Conservation (phyloP, 2,329 filamentous ascomycete species). For the Alternaria postmessia region DNA sequence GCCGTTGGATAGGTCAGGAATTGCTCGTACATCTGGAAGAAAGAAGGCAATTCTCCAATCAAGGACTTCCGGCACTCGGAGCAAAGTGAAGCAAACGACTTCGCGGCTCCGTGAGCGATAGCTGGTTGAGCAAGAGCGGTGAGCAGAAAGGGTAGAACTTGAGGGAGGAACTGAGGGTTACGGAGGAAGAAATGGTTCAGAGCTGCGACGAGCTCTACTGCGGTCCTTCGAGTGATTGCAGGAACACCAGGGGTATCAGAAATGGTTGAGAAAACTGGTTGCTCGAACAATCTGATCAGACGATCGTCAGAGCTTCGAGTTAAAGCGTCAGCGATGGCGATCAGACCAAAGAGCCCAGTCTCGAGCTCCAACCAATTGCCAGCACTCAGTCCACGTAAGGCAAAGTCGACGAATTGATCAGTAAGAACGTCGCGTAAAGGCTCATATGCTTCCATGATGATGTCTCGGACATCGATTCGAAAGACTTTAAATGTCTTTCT, state of each 20-base stretch:
- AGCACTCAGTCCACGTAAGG: slow-evolving; percentile 51
- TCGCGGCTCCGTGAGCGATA: slow-evolving; percentile 73
- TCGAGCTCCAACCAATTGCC: slow-evolving; percentile 61
- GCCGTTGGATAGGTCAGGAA: slow-evolving; percentile 67
- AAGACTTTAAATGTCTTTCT: slow-evolving; percentile 74
- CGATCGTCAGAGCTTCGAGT: slow-evolving; percentile 67
- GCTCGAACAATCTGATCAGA: slow-evolving; percentile 70
- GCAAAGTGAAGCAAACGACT: slow-evolving; percentile 76
- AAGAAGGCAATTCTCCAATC: slow-evolving; percentile 71
- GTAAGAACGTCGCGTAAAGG: slow-evolving; percentile 58
- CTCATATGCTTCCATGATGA: slow-evolving; percentile 75
- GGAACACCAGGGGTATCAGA: slow-evolving; percentile 61
- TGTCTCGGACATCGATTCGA: slow-evolving; percentile 79
- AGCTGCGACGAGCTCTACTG: slow-evolving; percentile 73
- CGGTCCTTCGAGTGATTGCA: slow-evolving; percentile 70
- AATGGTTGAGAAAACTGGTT: slow-evolving; percentile 63
- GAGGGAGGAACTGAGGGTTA: slow-evolving; percentile 71
- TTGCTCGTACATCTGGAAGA: slow-evolving; percentile 75
- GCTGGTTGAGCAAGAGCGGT: slow-evolving; percentile 69
- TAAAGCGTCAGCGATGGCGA: slow-evolving; percentile 71
- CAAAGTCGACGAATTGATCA: slow-evolving; percentile 56
- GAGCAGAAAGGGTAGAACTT: slow-evolving; percentile 78
- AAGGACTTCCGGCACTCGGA: slow-evolving; percentile 76
- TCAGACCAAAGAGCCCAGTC: slow-evolving; percentile 67
- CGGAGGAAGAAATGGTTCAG: slow-evolving; percentile 81